phyloP scores from a whole-genome alignment of 1,284 basidiomycete genomes.

The Apiotrichum porosum region DNA sequence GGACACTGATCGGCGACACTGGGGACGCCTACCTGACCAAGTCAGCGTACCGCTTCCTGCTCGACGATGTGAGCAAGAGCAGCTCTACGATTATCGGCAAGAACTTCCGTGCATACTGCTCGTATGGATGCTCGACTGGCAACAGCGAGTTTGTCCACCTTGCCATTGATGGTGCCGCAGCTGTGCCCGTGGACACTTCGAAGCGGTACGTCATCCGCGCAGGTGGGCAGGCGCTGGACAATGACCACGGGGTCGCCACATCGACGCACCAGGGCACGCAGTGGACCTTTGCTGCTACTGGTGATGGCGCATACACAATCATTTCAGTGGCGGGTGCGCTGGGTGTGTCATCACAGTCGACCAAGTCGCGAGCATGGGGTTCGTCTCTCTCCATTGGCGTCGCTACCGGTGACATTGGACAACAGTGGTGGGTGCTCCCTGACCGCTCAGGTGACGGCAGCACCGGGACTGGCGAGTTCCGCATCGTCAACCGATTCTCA shows the following conservation, averaged over 20 bases:
- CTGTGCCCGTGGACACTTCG: not conserved
- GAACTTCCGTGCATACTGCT: conserved; percentile 11
- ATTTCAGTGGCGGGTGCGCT: not conserved
- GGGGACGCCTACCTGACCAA: conserved; percentile 10
- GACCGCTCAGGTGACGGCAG: too few relatives aligned
- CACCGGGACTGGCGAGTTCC: not conserved
- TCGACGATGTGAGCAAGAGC: conserved; percentile 4
- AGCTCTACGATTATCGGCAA: conserved; percentile 4
- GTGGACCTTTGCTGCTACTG: not conserved
- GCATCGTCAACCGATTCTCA: conserved; percentile 13
- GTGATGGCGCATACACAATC: conserved; percentile 5
- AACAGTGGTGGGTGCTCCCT: conserved; percentile 15
- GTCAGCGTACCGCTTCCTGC: conserved; percentile 13
- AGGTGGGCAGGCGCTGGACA: not conserved
- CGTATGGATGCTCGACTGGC: conserved; percentile 9
- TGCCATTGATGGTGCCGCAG: not conserved
- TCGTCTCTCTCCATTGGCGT: not conserved
- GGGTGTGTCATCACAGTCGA: conserved; percentile 6
- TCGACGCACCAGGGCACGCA: not conserved
- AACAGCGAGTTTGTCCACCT: conserved; percentile 10
- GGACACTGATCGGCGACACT: conserved; percentile 10
- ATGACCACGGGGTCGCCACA: too few relatives aligned
- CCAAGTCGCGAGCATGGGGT: too few relatives aligned
- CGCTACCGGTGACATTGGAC: too few relatives aligned
- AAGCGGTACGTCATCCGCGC: conserved; percentile 4